Base-by-base conservation (phyloP, 1,284 basidiomycete genomes). In the Moesziomyces antarcticus region DNA sequence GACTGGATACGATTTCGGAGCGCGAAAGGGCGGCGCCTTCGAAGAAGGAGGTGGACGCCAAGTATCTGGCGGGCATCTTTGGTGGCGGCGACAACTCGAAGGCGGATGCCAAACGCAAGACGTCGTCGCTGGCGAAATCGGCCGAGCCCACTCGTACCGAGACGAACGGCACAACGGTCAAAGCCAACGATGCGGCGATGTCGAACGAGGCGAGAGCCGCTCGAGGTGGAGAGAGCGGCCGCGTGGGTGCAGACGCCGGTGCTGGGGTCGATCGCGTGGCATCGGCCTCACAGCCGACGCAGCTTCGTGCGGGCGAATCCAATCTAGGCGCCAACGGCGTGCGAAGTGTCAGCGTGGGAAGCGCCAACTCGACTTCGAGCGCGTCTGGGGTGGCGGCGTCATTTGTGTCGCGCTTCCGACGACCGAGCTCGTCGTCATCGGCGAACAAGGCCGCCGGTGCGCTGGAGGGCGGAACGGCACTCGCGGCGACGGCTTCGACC, bases 31-130 rank as follows among this genome's bases (percentile, higher is more conserved):
- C 68, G 6, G 48, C 44, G 27, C 50, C 57, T 10, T 16, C 40
- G 25, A 67, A 66, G 59, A 72, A 69, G 27, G 63, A 76, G 24
- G 59, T 78, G 27, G 76, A 78, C 45, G 76, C 76, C 14, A 74
- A 66, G 47, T 78, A 78, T 21, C 43, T 78, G 24, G 76, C 76
- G 20, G 71, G 57, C 18, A 77, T 78, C 61, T 78, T 78, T 61
- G 76, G 76, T 45, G 76, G 76, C 20, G 70, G 55, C 20, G 69
- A 50, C 35, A 45, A 30, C 14, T n/a, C 41, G 9, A 22, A 45
- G 24, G 42, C 48, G 42, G 56, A 60, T 10, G 62, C 44, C 37
- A 71, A 58, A 56, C 45, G 56, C 3, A 63, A 47, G 44, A 63
- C 72, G 40, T 40, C 53, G 2, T 14, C 45, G 10, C 30, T 14